Evolutionary conservation across 805 yeast species (phyloP).

Genomic region (Starmerella sirachaensis): DNA sequence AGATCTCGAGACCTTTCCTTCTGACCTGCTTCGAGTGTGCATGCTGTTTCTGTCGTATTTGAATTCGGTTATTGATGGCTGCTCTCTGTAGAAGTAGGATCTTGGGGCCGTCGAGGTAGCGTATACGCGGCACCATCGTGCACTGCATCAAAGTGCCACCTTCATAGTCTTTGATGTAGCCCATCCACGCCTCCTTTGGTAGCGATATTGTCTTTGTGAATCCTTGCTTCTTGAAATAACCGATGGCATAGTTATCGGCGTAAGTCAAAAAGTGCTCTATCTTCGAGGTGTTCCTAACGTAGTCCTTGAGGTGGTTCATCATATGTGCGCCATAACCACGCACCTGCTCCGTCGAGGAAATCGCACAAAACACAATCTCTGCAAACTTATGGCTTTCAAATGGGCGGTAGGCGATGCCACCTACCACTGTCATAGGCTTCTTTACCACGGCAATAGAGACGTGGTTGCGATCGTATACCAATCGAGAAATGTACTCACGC

Average conservation of each 20-base stretch:
- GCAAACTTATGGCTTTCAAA: conserved; percentile 86
- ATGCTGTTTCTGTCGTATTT: conserved; percentile 43
- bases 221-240: conserved; percentile 96
- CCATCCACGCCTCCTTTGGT: conserved; percentile 87
- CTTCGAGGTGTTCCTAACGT: conserved; percentile 76
- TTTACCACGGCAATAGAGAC: conserved; percentile 91
- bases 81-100: conserved; percentile 81
- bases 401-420: conserved; percentile 95
- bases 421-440: conserved; percentile 88
- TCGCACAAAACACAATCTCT: conserved; percentile 97
- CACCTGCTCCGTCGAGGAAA: conserved; percentile 93
- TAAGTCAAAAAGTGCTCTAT: conserved; percentile 81
- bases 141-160: conserved; percentile 99
- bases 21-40: conserved; percentile 7
- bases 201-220: conserved; percentile 88
- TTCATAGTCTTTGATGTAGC: conserved; percentile 95
- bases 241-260: conserved; percentile 98
- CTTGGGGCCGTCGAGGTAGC: conserved; percentile 82
- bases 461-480: conserved; percentile 90
- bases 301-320: conserved; percentile 96
- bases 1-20: conserved; percentile 65
- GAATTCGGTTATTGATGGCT: conserved; percentile 74
- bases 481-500: conserved; percentile 83
- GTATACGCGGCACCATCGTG: conserved; percentile 73
- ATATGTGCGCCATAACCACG: conserved; percentile 97